Evolutionary conservation across 2,329 filamentous ascomycete genomes (phyloP).

Genomic region (Colletotrichum tanaceti): DNA sequence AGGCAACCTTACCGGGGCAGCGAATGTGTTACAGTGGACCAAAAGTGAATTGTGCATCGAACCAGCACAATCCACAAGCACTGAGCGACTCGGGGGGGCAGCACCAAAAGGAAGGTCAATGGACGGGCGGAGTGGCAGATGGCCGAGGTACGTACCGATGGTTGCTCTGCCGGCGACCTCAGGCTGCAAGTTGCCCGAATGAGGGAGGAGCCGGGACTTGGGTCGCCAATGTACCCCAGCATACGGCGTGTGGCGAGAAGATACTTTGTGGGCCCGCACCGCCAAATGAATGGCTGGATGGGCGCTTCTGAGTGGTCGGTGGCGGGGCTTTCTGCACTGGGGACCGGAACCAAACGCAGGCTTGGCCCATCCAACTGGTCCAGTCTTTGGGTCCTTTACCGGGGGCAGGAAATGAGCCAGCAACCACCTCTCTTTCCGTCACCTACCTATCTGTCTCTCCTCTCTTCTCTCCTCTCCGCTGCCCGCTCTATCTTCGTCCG

Average conservation of each 20-base stretch:
- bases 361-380: slow-evolving; percentile 23
- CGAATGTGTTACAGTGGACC: neutral
- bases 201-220: slow-evolving; percentile 7
- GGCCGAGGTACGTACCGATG: neutral
- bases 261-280: slow-evolving; percentile 19
- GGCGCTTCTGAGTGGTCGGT: slow-evolving; percentile 18
- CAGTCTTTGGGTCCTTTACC: slow-evolving; percentile 7
- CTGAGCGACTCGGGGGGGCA: slow-evolving; percentile 4
- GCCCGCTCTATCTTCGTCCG: neutral
- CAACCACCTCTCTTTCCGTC: neutral
- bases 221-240: slow-evolving; percentile 6
- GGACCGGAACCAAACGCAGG: slow-evolving; percentile 17
- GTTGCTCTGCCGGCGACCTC: neutral
- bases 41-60: neutral
- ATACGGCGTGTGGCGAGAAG: neutral
- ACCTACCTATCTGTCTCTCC: neutral
- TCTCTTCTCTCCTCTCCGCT: neutral
- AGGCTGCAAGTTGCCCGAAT: slow-evolving; percentile 16
- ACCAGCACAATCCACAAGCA: neutral
- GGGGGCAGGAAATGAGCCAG: slow-evolving; percentile 28
- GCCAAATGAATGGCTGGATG: slow-evolving; percentile 15
- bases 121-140: neutral
- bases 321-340: neutral
- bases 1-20: neutral
- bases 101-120: no score